Conservation (phyloP, 2,329 filamentous ascomycete species). For the Stachybotrys chlorohalonatus region DNA sequence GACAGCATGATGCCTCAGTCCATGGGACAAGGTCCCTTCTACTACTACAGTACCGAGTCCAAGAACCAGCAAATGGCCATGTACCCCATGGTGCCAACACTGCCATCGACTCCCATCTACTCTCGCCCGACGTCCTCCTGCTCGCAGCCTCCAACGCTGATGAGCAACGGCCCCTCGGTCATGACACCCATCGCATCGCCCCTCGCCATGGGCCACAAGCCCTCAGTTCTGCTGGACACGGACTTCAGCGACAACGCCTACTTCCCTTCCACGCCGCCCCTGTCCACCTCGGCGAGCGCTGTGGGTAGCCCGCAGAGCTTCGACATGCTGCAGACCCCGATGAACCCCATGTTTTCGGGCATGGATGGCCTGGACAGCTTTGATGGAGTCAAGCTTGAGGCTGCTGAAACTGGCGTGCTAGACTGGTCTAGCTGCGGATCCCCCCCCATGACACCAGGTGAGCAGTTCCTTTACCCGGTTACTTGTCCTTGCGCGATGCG, state of each 20-base stretch:
- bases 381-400: conserved; percentile 59
- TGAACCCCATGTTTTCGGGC: conserved; percentile 70
- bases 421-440: conserved; percentile 74
- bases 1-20: conserved; percentile 52
- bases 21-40: conserved; percentile 69
- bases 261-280: conserved; percentile 77
- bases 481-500: too few relatives aligned
- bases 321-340: conserved; percentile 72
- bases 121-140: conserved; percentile 56
- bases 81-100: conserved; percentile 46
- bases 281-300: conserved; percentile 76
- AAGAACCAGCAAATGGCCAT: conserved; percentile 54
- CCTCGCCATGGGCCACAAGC: conserved; percentile 65
- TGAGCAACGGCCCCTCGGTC: conserved; percentile 48
- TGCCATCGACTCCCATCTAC: conserved; percentile 55
- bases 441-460: conserved; percentile 86
- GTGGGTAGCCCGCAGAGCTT: conserved; percentile 77
- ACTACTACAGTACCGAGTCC: conserved; percentile 77
- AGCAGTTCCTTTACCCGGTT: conserved; percentile 26
- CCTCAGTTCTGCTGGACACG: conserved; percentile 70
- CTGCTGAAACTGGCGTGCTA: conserved; percentile 63
- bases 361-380: conserved; percentile 60
- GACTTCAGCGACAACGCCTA: conserved; percentile 61
- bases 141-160: conserved; percentile 52
- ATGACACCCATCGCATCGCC: conserved; percentile 72